Base-by-base conservation (phyloP, 2,329 filamentous ascomycete genomes). In the Fusarium gaditjirri region DNA sequence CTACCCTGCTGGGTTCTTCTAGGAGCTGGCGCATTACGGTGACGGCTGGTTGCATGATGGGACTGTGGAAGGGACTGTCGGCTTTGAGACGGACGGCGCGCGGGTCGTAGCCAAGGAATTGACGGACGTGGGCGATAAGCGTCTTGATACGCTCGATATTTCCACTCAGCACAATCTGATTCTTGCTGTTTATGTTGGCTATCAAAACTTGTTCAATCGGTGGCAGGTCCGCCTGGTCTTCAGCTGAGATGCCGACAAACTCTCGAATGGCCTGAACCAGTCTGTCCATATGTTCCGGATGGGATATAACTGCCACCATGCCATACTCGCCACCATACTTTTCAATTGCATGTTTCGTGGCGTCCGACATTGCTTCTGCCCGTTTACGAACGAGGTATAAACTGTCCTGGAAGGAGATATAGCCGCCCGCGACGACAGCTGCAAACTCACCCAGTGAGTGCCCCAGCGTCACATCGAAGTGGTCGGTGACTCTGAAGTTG, bases 391-490 rank as follows among this genome's bases (percentile, higher is more conserved):
- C 93, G 78, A 98, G 86, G 73, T 87, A 89, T 68, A 98, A 83
- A 59, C 94, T 93, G 81, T 97, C 93, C 55, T 88, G 83, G 78
- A 97, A 96, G 36, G 87, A 83, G 38, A 98, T 85, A 80, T 96
- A 93, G 4, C 94, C 94, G 27, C 92, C 93, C 0, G 94, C 93
- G 2, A 97, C 94, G 47, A 98, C 86, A 3, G 95, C 95, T 2
- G 95, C 93, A 78, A 98, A 98, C 81, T 98, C 95, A 53, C 95
- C 95, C 16, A 98, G 86, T 8, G 94, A 97, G 82, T 98, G 95
- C 14, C 95, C 95, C 29, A 98, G 86, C 2, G 93, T 93, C 39
- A 97, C 90, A 82, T 97, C 93, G 46, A 94, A 91, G 65, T 91
- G 87, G 61, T 93, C 89, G 13, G 85, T 82, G 11, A 91, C 88